Percentiles rank a stretch among this genome's conserved stretches.
phyloP scores from a whole-genome alignment of 495 filamentous ascomycete species.

The Penicillium subrubescens region DNA sequence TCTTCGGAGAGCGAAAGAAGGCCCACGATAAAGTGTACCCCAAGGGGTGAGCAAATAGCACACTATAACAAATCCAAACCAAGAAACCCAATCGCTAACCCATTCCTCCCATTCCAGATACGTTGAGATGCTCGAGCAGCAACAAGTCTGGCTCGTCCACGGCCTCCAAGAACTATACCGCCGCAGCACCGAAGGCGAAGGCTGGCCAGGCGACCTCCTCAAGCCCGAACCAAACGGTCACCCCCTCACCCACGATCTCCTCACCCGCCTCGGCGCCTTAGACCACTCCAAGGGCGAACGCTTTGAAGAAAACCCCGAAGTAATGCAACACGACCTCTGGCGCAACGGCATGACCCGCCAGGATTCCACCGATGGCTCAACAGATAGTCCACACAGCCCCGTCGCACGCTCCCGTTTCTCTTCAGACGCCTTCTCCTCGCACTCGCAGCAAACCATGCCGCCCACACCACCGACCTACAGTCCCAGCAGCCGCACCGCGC shows the following conservation, averaged over 20 bases:
- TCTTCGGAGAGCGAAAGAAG: constrained; percentile 65
- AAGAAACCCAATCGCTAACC: constrained; percentile 11
- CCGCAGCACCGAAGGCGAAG: constrained; percentile 49
- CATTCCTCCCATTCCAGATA: constrained; percentile 45
- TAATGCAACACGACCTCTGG: constrained; percentile 58
- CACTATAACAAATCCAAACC: constrained; percentile 7
- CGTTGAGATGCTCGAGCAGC: constrained; percentile 72
- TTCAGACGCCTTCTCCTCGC: constrained; percentile 38
- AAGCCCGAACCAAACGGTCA: constrained; percentile 56
- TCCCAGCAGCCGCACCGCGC: constrained; percentile 27
- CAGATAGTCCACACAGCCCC: constrained; percentile 55
- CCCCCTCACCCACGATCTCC: constrained; percentile 67
- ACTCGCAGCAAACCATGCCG: constrained; percentile 30
- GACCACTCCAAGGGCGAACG: constrained; percentile 52
- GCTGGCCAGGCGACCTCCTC: constrained; percentile 58
- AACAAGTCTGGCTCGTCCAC: constrained; percentile 64
- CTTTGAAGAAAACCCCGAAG: constrained; percentile 60
- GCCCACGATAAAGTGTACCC: constrained; percentile 65
- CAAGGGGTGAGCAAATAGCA: constrained; percentile 55
- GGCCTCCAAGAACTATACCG: constrained; percentile 63
- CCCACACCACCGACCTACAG: constrained; percentile 44
- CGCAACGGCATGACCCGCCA: constrained; percentile 53
- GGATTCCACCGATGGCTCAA: constrained; percentile 54
- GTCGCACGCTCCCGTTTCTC: constrained; percentile 36
- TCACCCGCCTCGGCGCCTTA: constrained; percentile 60